Conservation (phyloP, 306 rosid species). For the Clitoria ternatea region DNA sequence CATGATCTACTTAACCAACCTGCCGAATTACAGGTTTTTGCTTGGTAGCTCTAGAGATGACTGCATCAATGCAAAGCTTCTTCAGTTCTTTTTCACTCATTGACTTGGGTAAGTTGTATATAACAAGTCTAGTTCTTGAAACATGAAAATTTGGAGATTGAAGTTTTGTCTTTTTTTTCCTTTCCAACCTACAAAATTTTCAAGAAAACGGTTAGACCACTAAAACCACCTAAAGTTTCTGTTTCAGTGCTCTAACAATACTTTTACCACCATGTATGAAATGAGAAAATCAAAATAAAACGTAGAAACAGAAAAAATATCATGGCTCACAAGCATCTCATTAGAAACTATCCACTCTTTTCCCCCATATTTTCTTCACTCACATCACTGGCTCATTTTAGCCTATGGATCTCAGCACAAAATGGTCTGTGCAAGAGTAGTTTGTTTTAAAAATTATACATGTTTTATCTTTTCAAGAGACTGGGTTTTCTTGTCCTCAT, state of each 20-base stretch:
- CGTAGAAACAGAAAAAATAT: neutral
- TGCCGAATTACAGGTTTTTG: conserved; percentile 82
- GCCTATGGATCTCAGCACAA: neutral
- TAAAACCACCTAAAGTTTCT: conserved; percentile 17
- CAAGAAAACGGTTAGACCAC: conserved; percentile 4
- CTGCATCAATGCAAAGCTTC: conserved; percentile 80
- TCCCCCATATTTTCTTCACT: neutral
- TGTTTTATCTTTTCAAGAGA: conserved; percentile 3
- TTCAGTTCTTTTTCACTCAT: conserved; percentile 76
- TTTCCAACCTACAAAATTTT: conserved; percentile 50
- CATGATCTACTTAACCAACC: conserved; percentile 45
- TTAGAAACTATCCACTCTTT: neutral
- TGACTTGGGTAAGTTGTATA: conserved; percentile 82
- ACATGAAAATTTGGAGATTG: conserved; percentile 96
- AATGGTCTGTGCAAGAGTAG: neutral
- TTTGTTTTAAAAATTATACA: neutral
- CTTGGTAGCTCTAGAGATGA: conserved; percentile 83
- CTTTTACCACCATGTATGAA: neutral
- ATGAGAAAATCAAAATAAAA: neutral
- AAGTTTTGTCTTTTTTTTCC: conserved; percentile 70
- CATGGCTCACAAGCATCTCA: neutral
- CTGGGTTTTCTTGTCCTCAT: neutral
- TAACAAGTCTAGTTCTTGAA: conserved; percentile 74
- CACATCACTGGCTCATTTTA: neutral
- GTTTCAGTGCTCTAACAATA: no score